These are phyloP conservation scores for Penicillium vulpinum DNA, from an alignment of 2,329 filamentous ascomycete genomes.

Conservation along the genomic window DNA sequence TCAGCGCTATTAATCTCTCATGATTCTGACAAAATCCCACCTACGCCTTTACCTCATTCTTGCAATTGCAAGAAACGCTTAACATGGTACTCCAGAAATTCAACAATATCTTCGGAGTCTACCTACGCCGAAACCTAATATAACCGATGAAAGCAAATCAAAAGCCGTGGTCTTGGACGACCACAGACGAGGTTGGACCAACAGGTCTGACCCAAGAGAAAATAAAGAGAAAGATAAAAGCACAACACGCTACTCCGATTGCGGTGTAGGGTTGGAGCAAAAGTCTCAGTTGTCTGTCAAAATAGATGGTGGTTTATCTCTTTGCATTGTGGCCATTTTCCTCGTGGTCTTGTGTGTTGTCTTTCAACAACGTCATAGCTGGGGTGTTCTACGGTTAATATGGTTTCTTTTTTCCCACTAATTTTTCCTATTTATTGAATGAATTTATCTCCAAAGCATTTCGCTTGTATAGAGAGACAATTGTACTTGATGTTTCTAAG, in stretches of 20 bases:
- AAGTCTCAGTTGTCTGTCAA: neutral
- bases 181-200: neutral
- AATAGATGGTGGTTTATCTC: conserved; percentile 7
- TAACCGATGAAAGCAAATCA: neutral
- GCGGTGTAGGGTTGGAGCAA: neutral
- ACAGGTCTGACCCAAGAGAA: neutral
- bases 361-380: conserved; percentile 14
- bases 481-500: too few relatives aligned
- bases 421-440: neutral
- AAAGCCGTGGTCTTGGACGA: conserved; percentile 3
- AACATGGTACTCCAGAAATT: conserved; percentile 7
- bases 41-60: neutral
- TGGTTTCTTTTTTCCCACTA: neutral
- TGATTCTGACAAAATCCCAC: neutral
- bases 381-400: conserved; percentile 5
- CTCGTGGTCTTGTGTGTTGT: conserved; percentile 6
- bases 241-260: neutral
- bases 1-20: neutral
- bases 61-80: neutral
- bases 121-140: neutral
- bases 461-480: neutral
- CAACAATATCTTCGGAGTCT: conserved; percentile 8
- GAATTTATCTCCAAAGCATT: neutral
- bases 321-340: conserved; percentile 7
- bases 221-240: conserved; percentile 1